phyloP scores from a whole-genome alignment of 2,329 filamentous ascomycete species.

The Bipolaris zeicola region DNA sequence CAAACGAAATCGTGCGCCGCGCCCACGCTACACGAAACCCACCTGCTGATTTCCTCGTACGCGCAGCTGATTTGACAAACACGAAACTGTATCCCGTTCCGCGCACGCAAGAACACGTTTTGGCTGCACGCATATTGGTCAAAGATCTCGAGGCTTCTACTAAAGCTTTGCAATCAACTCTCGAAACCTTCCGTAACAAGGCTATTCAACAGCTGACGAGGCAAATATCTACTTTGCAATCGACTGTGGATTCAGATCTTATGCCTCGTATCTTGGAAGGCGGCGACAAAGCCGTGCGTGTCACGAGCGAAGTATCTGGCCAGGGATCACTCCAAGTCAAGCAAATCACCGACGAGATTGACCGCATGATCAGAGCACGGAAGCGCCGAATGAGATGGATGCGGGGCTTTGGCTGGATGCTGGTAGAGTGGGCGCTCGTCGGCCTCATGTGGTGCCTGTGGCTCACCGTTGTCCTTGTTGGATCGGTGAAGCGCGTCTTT shows the following conservation, averaged over 20 bases:
- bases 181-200: slow-evolving; percentile 55
- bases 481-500: slow-evolving; percentile 67
- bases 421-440: slow-evolving; percentile 86
- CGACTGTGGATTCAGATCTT: slow-evolving; percentile 56
- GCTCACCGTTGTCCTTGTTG: slow-evolving; percentile 80
- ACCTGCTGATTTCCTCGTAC: slow-evolving; percentile 43
- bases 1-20: slow-evolving; percentile 75
- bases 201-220: slow-evolving; percentile 53
- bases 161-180: slow-evolving; percentile 56
- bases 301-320: slow-evolving; percentile 75
- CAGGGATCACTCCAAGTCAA: slow-evolving; percentile 81
- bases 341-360: slow-evolving; percentile 76
- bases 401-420: slow-evolving; percentile 75
- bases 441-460: slow-evolving; percentile 94
- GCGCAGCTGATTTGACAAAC: slow-evolving; percentile 53
- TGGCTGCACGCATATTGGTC: slow-evolving; percentile 60
- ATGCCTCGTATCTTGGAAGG: slow-evolving; percentile 67
- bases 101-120: slow-evolving; percentile 58
- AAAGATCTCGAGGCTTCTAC: slow-evolving; percentile 54
- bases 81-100: slow-evolving; percentile 52
- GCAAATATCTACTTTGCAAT: slow-evolving; percentile 52
- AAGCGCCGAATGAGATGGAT: slow-evolving; percentile 76
- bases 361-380: slow-evolving; percentile 70
- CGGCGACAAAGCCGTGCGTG: slow-evolving; percentile 79
- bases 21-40: slow-evolving; percentile 56